Conservation (phyloP, 345 rosid genomes). For the Cochlearia excelsa region DNA sequence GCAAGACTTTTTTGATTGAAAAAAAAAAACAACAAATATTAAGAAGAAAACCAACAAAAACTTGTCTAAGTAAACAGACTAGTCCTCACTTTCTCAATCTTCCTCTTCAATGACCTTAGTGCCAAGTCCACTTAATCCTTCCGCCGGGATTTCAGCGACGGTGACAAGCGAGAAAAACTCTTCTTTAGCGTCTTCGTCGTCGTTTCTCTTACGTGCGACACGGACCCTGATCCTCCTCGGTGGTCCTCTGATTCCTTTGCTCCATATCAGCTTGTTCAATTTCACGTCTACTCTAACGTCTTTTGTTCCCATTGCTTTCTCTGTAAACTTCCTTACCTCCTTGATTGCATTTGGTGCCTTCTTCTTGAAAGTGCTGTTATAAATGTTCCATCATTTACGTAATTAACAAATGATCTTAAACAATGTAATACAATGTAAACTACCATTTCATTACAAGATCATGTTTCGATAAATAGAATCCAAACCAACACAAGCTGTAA, state of each 20-base stretch:
- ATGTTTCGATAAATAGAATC: too few species aligned
- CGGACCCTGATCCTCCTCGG: conserved; percentile 77
- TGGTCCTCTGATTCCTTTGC: conserved; percentile 74
- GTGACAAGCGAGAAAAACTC: conserved; percentile 73
- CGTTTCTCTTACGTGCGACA: conserved; percentile 72
- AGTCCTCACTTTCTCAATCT: conserved; percentile 33
- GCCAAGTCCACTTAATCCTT: conserved; percentile 60
- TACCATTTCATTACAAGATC: too few species aligned
- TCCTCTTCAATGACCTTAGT: conserved; percentile 71
- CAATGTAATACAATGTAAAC: too few species aligned
- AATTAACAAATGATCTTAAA: too few species aligned
- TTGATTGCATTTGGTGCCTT: conserved; percentile 86
- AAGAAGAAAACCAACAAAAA: conserved; percentile 3
- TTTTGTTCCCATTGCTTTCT: conserved; percentile 65
- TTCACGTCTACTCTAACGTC: conserved; percentile 80
- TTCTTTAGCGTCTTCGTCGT: conserved; percentile 82
- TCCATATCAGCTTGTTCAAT: conserved; percentile 81
- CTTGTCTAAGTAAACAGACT: conserved; percentile 18
- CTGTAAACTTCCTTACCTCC: conserved; percentile 78
- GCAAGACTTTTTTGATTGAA: neutral
- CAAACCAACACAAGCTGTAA: too few species aligned
- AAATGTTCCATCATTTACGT: neutral
- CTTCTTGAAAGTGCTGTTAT: conserved; percentile 75
- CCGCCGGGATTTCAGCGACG: conserved; percentile 54
- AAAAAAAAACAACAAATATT: neutral